Evolutionary conservation across 768 basidiomycete genomes (phyloP).

Genomic region (Hypholoma sublateritium): DNA sequence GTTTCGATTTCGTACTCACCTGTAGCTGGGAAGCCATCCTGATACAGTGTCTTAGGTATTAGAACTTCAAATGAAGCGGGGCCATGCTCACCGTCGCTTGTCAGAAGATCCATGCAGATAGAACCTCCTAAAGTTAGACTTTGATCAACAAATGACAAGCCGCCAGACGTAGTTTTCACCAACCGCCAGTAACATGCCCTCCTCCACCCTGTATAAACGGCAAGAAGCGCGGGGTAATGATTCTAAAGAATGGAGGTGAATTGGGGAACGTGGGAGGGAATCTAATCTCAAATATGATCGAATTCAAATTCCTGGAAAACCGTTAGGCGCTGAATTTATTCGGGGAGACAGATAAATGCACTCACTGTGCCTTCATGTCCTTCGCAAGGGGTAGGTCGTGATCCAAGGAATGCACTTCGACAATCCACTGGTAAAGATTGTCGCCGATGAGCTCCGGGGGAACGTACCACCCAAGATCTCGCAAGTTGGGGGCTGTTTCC

Average conservation of each 20-base stretch:
- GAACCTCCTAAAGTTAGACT: constrained; percentile 50
- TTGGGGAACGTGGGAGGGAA: constrained; percentile 68
- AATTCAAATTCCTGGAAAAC: constrained; percentile 49
- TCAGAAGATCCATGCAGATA: constrained; percentile 74
- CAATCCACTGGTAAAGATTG: constrained; percentile 72
- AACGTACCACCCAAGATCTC: constrained; percentile 71
- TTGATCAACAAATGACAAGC: not conserved
- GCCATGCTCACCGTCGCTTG: constrained; percentile 49
- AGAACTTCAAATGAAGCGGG: not conserved
- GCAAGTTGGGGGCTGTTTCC: constrained; percentile 39
- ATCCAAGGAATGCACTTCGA: constrained; percentile 74
- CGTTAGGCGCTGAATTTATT: not conserved
- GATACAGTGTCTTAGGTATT: not conserved
- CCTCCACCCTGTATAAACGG: constrained; percentile 73
- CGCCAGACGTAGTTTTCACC: constrained; percentile 1
- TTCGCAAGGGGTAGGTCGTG: constrained; percentile 55
- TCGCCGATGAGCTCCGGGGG: constrained; percentile 64
- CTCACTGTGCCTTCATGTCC: constrained; percentile 53
- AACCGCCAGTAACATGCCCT: constrained; percentile 66
- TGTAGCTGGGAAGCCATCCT: constrained; percentile 73
- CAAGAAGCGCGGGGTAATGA: constrained; percentile 70
- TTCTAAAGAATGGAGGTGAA: constrained; percentile 75
- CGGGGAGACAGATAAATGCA: constrained; percentile 5
- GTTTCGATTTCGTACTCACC: constrained; percentile 27
- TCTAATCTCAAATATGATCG: constrained; percentile 70